Conservation (phyloP, 2,329 filamentous ascomycete species). For the Talaromyces sp. region DNA sequence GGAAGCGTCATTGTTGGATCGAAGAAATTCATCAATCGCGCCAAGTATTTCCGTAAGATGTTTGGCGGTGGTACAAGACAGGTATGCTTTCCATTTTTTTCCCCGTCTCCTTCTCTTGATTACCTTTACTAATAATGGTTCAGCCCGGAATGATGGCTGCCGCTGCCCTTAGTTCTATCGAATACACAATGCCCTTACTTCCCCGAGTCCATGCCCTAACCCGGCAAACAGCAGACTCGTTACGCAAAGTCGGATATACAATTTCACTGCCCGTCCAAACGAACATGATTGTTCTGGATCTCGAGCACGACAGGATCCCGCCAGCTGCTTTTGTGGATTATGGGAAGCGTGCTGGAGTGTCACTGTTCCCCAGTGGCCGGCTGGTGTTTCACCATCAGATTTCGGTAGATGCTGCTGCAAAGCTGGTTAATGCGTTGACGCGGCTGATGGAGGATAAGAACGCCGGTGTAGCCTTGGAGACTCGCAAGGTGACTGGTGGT, state of each 20-base stretch:
- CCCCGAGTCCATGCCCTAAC: constrained; percentile 19
- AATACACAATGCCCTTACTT: constrained; percentile 18
- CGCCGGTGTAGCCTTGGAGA: constrained; percentile 14
- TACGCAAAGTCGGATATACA: constrained; percentile 17
- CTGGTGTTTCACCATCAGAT: constrained; percentile 24
- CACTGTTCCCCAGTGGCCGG: constrained; percentile 17
- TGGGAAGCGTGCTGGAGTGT: constrained; percentile 15
- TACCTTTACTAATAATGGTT: neutral
- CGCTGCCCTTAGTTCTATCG: constrained; percentile 18
- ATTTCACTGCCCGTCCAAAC: constrained; percentile 21
- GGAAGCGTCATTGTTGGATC: constrained; percentile 26
- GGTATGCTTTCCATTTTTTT: constrained; percentile 10
- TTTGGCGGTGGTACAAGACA: constrained; percentile 29
- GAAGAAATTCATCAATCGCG: constrained; percentile 21
- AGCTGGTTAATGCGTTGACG: constrained; percentile 16
- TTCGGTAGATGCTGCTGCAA: constrained; percentile 16
- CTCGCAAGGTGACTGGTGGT: constrained; percentile 13
- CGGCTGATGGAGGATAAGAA: constrained; percentile 18
- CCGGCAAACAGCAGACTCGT: constrained; percentile 15
- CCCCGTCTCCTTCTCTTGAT: neutral
- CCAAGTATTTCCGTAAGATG: constrained; percentile 26
- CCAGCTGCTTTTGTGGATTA: constrained; percentile 17
- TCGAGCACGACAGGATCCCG: constrained; percentile 17
- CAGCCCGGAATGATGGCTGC: constrained; percentile 27
- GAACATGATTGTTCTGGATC: constrained; percentile 22